Conservation (phyloP, 441 rosid species). For the Corymbia calophylla region DNA sequence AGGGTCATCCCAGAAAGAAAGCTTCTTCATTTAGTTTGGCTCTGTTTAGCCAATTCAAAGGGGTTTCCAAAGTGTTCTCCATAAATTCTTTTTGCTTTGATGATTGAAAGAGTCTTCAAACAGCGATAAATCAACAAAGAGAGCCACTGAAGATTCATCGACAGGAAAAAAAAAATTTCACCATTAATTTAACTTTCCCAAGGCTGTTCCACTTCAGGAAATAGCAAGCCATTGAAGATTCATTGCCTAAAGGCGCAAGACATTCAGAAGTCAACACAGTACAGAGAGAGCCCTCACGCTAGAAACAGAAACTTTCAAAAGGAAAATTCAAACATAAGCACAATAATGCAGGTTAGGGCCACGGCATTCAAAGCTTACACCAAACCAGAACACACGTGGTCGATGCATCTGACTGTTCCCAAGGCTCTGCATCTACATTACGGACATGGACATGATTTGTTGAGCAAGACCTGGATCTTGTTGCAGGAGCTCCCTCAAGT, state of each 20-base stretch:
- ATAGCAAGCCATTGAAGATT: not conserved
- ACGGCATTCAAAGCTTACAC: not conserved
- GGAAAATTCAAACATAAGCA: not conserved
- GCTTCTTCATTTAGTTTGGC: not conserved
- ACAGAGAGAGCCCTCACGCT: not conserved
- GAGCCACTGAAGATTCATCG: not conserved
- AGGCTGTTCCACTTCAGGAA: not conserved
- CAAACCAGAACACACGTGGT: not conserved
- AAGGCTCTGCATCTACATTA: constrained; percentile 4
- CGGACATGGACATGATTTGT: constrained; percentile 83
- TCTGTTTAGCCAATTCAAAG: not conserved
- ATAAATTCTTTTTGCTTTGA: not conserved
- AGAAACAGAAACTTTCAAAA: not conserved
- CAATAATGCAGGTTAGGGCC: not conserved
- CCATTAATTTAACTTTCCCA: not conserved
- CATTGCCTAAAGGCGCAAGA: not conserved
- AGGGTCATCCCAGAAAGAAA: not conserved
- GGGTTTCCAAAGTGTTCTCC: not conserved
- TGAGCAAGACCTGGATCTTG: constrained; percentile 86
- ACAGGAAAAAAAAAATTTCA: not conserved
- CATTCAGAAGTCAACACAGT: not conserved
- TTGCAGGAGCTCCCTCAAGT: constrained; percentile 79
- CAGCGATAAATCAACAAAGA: not conserved
- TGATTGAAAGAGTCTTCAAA: not conserved
- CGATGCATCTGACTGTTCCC: not conserved